Evolutionary conservation across 2,329 filamentous ascomycete genomes (phyloP).

Genomic region (Aureobasidium sp.): DNA sequence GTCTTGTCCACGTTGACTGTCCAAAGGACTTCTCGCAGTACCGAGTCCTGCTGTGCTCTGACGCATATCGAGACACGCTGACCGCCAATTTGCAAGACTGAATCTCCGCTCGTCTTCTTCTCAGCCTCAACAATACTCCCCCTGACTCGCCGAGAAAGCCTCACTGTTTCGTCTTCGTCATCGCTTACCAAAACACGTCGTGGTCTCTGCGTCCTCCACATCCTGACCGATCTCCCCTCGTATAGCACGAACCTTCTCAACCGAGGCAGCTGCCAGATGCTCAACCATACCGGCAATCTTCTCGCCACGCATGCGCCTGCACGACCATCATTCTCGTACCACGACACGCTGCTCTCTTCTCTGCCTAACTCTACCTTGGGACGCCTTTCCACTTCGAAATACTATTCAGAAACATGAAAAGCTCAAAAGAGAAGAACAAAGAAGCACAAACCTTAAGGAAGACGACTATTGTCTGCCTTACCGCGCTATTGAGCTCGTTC

Average conservation of each 20-base stretch:
- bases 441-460: neutral
- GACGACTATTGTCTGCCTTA: neutral
- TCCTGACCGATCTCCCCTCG: neutral
- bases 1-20: neutral
- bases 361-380: too few relatives aligned
- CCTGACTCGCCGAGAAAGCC: neutral
- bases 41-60: neutral
- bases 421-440: neutral
- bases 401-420: neutral
- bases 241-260: neutral
- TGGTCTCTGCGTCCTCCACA: neutral
- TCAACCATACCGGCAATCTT: neutral
- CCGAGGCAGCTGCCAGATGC: neutral
- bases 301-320: neutral
- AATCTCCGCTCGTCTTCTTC: neutral
- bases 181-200: neutral
- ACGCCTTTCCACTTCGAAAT: too few relatives aligned
- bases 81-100: neutral
- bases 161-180: neutral
- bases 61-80: neutral
- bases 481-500: neutral
- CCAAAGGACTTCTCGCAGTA: neutral
- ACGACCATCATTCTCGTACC: neutral
- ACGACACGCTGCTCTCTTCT: neutral
- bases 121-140: neutral